Evolutionary conservation across 352 stramenopile genomes (phyloP).

Genomic region (Pythium periplocum): DNA sequence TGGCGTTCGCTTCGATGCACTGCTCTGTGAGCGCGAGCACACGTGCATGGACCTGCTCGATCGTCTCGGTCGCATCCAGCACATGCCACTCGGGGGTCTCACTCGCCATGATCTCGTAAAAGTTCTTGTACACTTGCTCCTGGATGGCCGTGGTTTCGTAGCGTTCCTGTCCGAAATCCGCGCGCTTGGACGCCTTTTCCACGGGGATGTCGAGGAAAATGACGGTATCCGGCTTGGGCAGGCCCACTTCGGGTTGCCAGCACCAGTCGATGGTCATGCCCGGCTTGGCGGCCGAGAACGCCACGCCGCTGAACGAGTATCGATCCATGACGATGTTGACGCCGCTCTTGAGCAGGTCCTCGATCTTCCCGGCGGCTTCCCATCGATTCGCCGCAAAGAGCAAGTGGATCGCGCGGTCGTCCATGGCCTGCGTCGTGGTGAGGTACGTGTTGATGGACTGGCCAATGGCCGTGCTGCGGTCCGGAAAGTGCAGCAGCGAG

Average conservation of each 20-base stretch:
- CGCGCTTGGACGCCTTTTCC: constrained; percentile 84
- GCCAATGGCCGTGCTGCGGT: constrained; percentile 90
- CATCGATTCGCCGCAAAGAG: constrained; percentile 99
- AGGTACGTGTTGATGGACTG: constrained; percentile 98
- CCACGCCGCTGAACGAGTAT: constrained; percentile 97
- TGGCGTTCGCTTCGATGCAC: constrained; percentile 29
- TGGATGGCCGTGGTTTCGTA: constrained; percentile 91
- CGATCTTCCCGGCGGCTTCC: constrained; percentile 88
- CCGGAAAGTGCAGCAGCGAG: constrained; percentile 72
- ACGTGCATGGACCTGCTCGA: constrained; percentile 63
- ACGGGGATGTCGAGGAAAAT: constrained; percentile 97
- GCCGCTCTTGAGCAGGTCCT: constrained; percentile 64
- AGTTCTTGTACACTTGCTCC: constrained; percentile 77
- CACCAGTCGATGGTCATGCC: constrained; percentile 96
- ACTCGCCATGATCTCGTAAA: constrained; percentile 51
- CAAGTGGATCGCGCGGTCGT: constrained; percentile 98
- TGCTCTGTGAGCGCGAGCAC: constrained; percentile 51
- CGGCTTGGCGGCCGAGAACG: constrained; percentile 96
- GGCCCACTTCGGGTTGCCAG: constrained; percentile 93
- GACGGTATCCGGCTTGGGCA: constrained; percentile 96
- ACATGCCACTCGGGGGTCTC: constrained; percentile 61
- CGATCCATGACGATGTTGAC: constrained; percentile 96
- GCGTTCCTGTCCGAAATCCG: constrained; percentile 91
- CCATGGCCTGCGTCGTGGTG: constrained; percentile 81
- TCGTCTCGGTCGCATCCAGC: constrained; percentile 70